These are phyloP conservation scores for Ophiostoma pallidulum DNA, from an alignment of 2,329 filamentous ascomycete genomes.

Conservation along the genomic window DNA sequence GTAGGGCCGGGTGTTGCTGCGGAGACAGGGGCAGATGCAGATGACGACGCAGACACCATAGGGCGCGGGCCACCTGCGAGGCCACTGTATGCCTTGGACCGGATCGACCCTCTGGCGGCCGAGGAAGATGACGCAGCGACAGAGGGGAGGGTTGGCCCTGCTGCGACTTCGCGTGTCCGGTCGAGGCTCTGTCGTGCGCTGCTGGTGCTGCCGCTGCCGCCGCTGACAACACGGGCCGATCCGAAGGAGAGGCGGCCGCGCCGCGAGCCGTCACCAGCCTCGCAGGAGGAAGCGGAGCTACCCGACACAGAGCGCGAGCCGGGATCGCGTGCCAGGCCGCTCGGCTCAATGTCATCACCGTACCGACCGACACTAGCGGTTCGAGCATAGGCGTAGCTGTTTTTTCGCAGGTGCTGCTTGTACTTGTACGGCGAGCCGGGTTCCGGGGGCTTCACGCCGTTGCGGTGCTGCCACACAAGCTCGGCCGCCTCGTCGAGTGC, in stretches of 20 bases:
- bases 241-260: slow-evolving; percentile 23
- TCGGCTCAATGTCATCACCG: slow-evolving; percentile 36
- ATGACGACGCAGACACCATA: slow-evolving; percentile 20
- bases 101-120: slow-evolving; percentile 8
- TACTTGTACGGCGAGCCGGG: slow-evolving; percentile 60
- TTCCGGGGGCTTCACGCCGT: slow-evolving; percentile 43
- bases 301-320: slow-evolving; percentile 39
- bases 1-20: too few species aligned
- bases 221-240: slow-evolving; percentile 15
- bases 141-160: neutral
- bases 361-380: slow-evolving; percentile 48
- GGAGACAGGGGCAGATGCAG: slow-evolving; percentile 19
- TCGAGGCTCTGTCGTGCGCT: slow-evolving; percentile 27
- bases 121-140: neutral
- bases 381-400: slow-evolving; percentile 61
- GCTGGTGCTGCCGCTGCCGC: slow-evolving; percentile 21
- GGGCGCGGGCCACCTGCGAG: slow-evolving; percentile 25
- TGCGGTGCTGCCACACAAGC: slow-evolving; percentile 66
- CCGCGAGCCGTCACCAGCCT: slow-evolving; percentile 29
- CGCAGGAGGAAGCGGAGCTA: slow-evolving; percentile 40
- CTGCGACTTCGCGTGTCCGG: slow-evolving; percentile 8
- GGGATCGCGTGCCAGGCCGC: slow-evolving; percentile 35
- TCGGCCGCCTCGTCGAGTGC: slow-evolving; percentile 71
- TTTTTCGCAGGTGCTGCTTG: slow-evolving; percentile 56
- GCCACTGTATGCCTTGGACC: slow-evolving; percentile 33